Percentiles rank a stretch among this genome's conserved stretches.
Evolutionary conservation across 1,284 basidiomycete species (phyloP).

Genomic region (Ganoderma multipileum): DNA sequence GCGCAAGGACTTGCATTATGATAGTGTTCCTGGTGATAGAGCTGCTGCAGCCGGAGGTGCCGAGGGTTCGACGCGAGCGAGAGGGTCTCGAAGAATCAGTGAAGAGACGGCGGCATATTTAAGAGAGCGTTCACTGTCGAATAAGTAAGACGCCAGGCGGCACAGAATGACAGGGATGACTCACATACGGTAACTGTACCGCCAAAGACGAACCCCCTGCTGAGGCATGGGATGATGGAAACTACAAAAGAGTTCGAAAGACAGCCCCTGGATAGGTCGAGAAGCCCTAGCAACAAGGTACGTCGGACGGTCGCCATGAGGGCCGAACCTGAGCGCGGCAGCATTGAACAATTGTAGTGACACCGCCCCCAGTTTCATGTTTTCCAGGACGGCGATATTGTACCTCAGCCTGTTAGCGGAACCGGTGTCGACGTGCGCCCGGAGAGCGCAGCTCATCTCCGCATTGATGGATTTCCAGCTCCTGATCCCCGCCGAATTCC

Average conservation of each 20-base stretch:
- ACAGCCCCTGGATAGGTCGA: background rate
- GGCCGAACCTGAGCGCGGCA: background rate
- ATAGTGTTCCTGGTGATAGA: background rate
- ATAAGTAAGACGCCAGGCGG: background rate
- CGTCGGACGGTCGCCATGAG: background rate
- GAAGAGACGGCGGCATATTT: background rate
- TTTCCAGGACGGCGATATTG: background rate
- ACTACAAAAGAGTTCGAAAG: background rate
- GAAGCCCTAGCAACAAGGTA: background rate
- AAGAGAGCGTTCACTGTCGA: background rate
- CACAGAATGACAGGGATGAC: background rate
- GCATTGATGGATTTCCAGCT: background rate
- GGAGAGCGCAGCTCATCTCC: background rate
- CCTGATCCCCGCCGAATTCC: background rate
- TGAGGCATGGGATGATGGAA: background rate
- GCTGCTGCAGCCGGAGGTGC: background rate
- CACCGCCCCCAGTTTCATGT: background rate
- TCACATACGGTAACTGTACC: background rate
- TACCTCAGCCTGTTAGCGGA: background rate
- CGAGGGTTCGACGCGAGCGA: background rate
- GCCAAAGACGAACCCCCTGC: background rate
- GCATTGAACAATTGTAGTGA: background rate
- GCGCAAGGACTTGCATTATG: background rate
- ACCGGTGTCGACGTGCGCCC: background rate
- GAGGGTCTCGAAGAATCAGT: background rate